Evolutionary conservation across 352 stramenopile genomes (phyloP), one percentile per base, ranked within the genome.

Genomic region (Salisapilia sapeloensis): DNA sequence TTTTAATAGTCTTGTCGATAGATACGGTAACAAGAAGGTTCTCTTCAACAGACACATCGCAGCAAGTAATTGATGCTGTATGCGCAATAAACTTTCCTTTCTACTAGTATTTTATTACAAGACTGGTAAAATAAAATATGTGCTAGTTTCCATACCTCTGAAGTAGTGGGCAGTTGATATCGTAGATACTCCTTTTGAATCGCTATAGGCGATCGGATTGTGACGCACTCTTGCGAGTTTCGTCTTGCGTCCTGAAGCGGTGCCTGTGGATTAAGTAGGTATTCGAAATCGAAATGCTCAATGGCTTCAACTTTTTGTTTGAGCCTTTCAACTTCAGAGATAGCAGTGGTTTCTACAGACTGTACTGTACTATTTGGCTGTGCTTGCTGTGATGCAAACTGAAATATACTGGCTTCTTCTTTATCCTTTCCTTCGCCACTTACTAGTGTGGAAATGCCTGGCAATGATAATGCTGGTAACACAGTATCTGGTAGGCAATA

Each of bases 211-310:
- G n/a, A n/a, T n/a, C n/a, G n/a, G n/a, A n/a, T n/a, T n/a, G n/a
- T n/a, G n/a, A n/a, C n/a, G n/a, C n/a, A n/a, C n/a, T n/a, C n/a
- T n/a, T n/a, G n/a, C n/a, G n/a, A n/a, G n/a, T n/a, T n/a, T n/a
- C n/a, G n/a, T n/a, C n/a, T n/a, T n/a, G n/a, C n/a, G n/a, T n/a
- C n/a, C n/a, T n/a, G n/a, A 6, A 44, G 3, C 2, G 35, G 26
- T 16, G 24, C 9, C 3, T 43, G 33, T 9, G 65, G 65, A 25
- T 65, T 57, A 2, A 81, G 50, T 2, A 81, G 40, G 19, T 36
- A 37, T 22, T 62, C 44, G 22, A 78, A 81, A 33, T 69, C 52
- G 18, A 78, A 77, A 14, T 27, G 32, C 13, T 58, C 40, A 43
- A 75, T 60, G n/a, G 48, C 42, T 29, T 53, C 48, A 19, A 54